Percentiles rank a stretch among this genome's conserved stretches.
Conservation (phyloP, 345 rosid genomes). For the Camelina hispida region DNA sequence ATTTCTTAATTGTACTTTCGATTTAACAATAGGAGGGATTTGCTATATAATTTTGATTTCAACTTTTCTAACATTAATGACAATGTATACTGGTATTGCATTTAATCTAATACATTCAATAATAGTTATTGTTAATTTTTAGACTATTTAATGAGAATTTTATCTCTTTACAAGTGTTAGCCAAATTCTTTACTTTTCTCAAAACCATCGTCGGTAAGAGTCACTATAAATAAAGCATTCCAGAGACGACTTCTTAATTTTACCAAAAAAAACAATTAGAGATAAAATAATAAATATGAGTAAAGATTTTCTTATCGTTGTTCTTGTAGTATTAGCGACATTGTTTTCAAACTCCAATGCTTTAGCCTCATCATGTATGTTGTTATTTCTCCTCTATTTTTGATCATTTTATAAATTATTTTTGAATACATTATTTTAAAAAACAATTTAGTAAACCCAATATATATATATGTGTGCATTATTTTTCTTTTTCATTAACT, state of each 20-base stretch:
- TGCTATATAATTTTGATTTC: background rate
- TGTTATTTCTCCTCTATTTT: background rate
- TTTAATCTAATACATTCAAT: background rate
- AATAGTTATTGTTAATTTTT: background rate
- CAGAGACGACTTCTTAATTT: background rate
- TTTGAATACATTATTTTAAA: background rate
- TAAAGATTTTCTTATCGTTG: background rate
- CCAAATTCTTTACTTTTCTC: too few species aligned
- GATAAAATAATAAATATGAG: background rate
- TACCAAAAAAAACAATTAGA: background rate
- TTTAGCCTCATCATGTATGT: conserved; percentile 5
- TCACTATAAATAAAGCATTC: background rate
- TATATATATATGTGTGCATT: background rate
- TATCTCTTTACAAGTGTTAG: background rate
- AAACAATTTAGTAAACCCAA: too few species aligned
- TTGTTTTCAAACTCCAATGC: background rate
- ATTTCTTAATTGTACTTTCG: too few species aligned
- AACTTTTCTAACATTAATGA: background rate
- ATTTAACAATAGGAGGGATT: too few species aligned
- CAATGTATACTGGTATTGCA: background rate
- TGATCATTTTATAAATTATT: background rate
- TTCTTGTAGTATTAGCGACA: background rate
- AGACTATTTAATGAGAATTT: background rate
- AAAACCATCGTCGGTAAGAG: background rate
- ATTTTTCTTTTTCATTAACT: background rate